phyloP scores from a whole-genome alignment of 1,284 basidiomycete species.

The Afroboletus lepidellus region DNA sequence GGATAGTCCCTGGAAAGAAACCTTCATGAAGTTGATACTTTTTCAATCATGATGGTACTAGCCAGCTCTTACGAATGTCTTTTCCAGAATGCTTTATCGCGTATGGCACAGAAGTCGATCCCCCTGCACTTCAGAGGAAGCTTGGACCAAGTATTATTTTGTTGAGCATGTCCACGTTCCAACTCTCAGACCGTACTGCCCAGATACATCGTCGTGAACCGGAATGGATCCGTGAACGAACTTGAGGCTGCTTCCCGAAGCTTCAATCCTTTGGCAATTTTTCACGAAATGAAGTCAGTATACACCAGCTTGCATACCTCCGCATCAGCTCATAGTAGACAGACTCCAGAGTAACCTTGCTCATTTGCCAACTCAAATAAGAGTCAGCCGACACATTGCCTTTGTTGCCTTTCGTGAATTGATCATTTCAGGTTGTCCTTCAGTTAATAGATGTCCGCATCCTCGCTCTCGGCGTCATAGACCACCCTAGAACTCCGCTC shows the following conservation, averaged over 20 bases:
- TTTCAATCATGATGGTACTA: not conserved
- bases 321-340: not conserved
- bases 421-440: constrained; percentile 53
- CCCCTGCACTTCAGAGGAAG: constrained; percentile 71
- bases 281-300: constrained; percentile 71
- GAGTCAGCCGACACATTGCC: constrained; percentile 39
- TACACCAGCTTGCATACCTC: not conserved
- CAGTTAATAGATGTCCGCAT: constrained; percentile 72
- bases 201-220: constrained; percentile 72
- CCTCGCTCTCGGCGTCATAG: constrained; percentile 64
- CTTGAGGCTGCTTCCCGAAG: constrained; percentile 62
- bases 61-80: constrained; percentile 4
- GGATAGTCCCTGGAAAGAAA: constrained; percentile 57
- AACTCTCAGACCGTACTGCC: not conserved
- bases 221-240: constrained; percentile 70
- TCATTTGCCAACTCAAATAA: constrained; percentile 59
- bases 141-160: constrained; percentile 69
- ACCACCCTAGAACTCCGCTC: constrained; percentile 53
- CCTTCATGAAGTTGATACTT: constrained; percentile 54
- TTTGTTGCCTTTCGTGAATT: constrained; percentile 13
- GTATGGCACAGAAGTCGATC: constrained; percentile 65
- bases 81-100: constrained; percentile 54
- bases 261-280: constrained; percentile 63
- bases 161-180: not conserved
- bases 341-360: constrained; percentile 64